Evolutionary conservation across 2,329 filamentous ascomycete species (phyloP).

Genomic region (Pseudocercospora macadamiae): DNA sequence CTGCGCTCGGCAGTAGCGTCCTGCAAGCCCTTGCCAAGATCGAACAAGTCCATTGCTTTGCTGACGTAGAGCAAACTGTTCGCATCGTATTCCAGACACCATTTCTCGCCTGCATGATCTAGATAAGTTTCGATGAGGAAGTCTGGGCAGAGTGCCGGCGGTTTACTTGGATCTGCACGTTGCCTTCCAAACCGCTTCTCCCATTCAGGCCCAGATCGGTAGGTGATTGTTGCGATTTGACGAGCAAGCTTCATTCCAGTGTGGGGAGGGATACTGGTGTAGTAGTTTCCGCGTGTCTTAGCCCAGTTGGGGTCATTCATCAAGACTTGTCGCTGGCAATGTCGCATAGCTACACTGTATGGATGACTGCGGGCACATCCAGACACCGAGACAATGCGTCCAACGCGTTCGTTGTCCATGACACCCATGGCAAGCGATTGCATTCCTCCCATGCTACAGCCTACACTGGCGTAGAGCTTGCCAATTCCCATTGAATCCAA

Average conservation of each 20-base stretch:
- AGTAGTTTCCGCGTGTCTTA: slow-evolving; percentile 79
- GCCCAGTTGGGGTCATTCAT: slow-evolving; percentile 98
- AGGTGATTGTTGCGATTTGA: slow-evolving; percentile 97
- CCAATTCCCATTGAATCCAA: slow-evolving; percentile 77
- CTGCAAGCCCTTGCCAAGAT: slow-evolving; percentile 76
- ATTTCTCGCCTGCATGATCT: slow-evolving; percentile 97
- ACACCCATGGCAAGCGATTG: slow-evolving; percentile 87
- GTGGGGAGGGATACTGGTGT: slow-evolving; percentile 83
- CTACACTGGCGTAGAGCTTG: slow-evolving; percentile 87
- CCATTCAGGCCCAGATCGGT: slow-evolving; percentile 96
- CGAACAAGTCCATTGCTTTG: slow-evolving; percentile 98
- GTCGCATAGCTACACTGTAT: slow-evolving; percentile 97
- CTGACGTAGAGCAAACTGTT: slow-evolving; percentile 96
- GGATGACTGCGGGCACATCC: slow-evolving; percentile 94
- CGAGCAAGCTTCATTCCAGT: slow-evolving; percentile 96
- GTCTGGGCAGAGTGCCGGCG: slow-evolving; percentile 92
- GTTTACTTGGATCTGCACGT: slow-evolving; percentile 81
- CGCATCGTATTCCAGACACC: slow-evolving; percentile 92
- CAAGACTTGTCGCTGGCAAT: slow-evolving; percentile 93
- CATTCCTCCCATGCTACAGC: slow-evolving; percentile 98
- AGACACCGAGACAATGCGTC: slow-evolving; percentile 82
- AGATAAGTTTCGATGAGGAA: slow-evolving; percentile 98
- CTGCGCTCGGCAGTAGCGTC: slow-evolving; percentile 64
- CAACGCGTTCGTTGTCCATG: slow-evolving; percentile 79
- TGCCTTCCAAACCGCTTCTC: slow-evolving; percentile 89